Evolutionary conservation across 1,284 basidiomycete species (phyloP), one percentile per base, ranked within the genome.

Genomic region (Meripilus lineatus): DNA sequence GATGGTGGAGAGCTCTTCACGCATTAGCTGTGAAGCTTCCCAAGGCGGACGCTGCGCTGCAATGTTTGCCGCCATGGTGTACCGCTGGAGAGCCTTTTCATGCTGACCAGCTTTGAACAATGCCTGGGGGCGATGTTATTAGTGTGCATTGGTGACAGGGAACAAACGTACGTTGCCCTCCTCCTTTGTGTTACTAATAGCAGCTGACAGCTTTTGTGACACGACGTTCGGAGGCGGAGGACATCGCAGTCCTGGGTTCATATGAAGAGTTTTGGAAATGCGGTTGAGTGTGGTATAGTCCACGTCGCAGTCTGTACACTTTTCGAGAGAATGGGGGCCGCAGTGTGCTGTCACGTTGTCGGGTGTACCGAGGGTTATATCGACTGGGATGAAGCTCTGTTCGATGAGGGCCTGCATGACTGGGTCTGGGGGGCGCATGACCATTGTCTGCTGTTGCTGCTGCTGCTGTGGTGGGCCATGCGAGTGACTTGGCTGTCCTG

Each of bases 1-100:
- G 51, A 91, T 77, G 23, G 91, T 82, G 8, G 89, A 84, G 35
- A 96, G 75, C 61, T 99, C 95, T 54, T 99, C 95, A 40, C 89
- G 78, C 64, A 91, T 80, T 47, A 93, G 62, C 32, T 79, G 76
- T 42, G 86, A 84, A 3, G 79, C 72, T 63, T 99, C 95, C 90
- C 94, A 98, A 28, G 91, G 83, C 8, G 93, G 88, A 28, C 95
- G 78, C 48, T 88, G 84, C 0, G 84, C 70, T 1, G 93, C 93
- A 40, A 94, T 76, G 56, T 80, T 79, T 23, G 89, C 81, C 28
- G 93, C 92, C 56, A 85, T 77, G 17, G 84, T 88, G 68, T 98
- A 99, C 44, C 84, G 79, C 53, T 81, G 72, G 51, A 96, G 79
- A 1, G 95, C 93, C 32, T 80, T 74, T n/a, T 68, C 69, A 59